Percentiles rank a stretch among this genome's conserved stretches.
Conservation (phyloP, 768 basidiomycete species). For the Leccinum barrowsii region DNA sequence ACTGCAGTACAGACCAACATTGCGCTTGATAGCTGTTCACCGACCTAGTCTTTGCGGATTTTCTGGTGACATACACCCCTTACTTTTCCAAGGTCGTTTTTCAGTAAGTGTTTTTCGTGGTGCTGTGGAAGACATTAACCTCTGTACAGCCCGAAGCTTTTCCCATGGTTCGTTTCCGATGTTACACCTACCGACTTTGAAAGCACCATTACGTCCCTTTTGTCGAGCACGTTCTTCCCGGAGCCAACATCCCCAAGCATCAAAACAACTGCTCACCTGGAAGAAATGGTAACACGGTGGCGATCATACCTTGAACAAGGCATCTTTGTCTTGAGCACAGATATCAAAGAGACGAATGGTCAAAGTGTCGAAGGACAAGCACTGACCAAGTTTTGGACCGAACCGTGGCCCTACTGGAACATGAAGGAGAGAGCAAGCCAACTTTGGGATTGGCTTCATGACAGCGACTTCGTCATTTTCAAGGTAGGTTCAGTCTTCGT, state of each 20-base stretch:
- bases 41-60: conserved; percentile 90
- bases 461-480: conserved; percentile 73
- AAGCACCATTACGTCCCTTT: conserved; percentile 51
- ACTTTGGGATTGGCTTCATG: conserved; percentile 48
- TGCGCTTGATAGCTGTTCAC: conserved; percentile 70
- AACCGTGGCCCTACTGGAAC: conserved; percentile 73
- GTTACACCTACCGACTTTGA: conserved; percentile 85
- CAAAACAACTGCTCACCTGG: conserved; percentile 42
- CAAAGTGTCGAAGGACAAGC: conserved; percentile 24
- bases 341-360: conserved; percentile 26
- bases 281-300: conserved; percentile 69
- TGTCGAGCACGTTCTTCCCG: conserved; percentile 57
- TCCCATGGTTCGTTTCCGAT: conserved; percentile 98
- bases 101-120: conserved; percentile 57
- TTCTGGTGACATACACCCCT: conserved; percentile 85
- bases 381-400: conserved; percentile 64
- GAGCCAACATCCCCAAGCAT: conserved; percentile 22
- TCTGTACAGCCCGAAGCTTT: conserved; percentile 72
- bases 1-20: neutral
- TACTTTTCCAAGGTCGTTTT: conserved; percentile 80
- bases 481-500: conserved; percentile 47
- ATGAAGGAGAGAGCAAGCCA: conserved; percentile 51
- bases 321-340: conserved; percentile 60
- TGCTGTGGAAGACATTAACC: conserved; percentile 8
- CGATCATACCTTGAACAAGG: conserved; percentile 63